Percentiles rank a stretch among this genome's conserved stretches.
Conservation (phyloP, 176 grass and related monocot genomes). For the Musa schizocarpa region DNA sequence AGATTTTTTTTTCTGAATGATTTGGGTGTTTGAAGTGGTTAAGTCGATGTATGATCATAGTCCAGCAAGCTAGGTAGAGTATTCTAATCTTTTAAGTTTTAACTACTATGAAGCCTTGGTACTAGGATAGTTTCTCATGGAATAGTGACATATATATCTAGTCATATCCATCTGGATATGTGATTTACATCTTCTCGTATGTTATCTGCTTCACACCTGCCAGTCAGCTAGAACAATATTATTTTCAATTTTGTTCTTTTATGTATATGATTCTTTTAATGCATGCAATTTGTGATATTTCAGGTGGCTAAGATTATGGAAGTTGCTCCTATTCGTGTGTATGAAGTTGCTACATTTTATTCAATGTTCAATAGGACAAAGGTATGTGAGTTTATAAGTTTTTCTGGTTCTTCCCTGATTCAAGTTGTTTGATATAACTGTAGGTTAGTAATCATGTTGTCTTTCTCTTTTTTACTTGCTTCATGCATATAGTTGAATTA, state of each 20-base stretch:
- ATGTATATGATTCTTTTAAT: background rate
- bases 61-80: background rate
- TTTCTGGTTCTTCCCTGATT: background rate
- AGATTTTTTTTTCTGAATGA: background rate
- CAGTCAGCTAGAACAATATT: background rate
- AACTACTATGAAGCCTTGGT: background rate
- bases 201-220: background rate
- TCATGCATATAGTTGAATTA: background rate
- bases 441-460: background rate
- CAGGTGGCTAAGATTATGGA: constrained; percentile 82
- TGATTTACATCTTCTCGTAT: too few species aligned
- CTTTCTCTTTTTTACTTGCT: too few species aligned
- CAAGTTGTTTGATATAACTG: background rate
- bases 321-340: constrained; percentile 88
- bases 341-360: constrained; percentile 99
- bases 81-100: background rate
- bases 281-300: constrained; percentile 13
- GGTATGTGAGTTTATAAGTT: constrained; percentile 35
- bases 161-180: too few species aligned
- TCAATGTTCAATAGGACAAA: constrained; percentile 91
- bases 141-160: background rate
- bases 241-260: background rate
- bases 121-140: background rate
- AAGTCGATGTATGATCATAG: background rate
- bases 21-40: background rate